These are phyloP conservation scores for Cetraspora pellucida DNA, from an alignment of 192 early-diverging fungal species.

Conservation along the genomic window DNA sequence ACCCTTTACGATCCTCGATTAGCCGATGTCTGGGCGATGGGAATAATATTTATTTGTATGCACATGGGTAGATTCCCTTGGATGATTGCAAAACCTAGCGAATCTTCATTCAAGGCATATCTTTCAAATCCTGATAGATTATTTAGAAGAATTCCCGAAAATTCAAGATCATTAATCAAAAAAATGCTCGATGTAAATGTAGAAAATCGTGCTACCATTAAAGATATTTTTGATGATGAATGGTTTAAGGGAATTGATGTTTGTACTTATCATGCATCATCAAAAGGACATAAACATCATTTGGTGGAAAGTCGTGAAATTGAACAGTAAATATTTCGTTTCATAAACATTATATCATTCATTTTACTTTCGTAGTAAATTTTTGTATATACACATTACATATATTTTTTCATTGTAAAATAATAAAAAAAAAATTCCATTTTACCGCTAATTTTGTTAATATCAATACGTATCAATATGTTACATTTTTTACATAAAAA, in stretches of 20 bases:
- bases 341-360: too few species aligned
- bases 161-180: slow-evolving; percentile 60
- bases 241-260: slow-evolving; percentile 75
- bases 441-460: too few species aligned
- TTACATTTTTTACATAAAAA: too few species aligned
- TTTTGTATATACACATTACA: too few species aligned
- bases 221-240: slow-evolving; percentile 65
- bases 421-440: too few species aligned
- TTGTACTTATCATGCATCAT: slow-evolving; percentile 39
- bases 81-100: slow-evolving; percentile 54
- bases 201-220: slow-evolving; percentile 60
- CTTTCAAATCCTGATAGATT: slow-evolving; percentile 50
- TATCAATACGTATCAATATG: too few species aligned
- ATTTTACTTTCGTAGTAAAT: too few species aligned
- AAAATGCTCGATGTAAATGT: slow-evolving; percentile 67
- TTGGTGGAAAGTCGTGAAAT: slow-evolving; percentile 25
- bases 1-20: slow-evolving; percentile 78
- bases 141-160: slow-evolving; percentile 62
- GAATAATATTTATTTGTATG: slow-evolving; percentile 86
- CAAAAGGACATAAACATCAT: slow-evolving; percentile 39
- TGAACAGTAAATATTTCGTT: too few species aligned
- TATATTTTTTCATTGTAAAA: too few species aligned
- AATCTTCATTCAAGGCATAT: slow-evolving; percentile 61
- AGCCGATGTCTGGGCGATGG: slow-evolving; percentile 89
- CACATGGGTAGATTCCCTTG: slow-evolving; percentile 71